phyloP scores from a whole-genome alignment of 2,329 filamentous ascomycete species.

The Aspergillus udagawae region DNA sequence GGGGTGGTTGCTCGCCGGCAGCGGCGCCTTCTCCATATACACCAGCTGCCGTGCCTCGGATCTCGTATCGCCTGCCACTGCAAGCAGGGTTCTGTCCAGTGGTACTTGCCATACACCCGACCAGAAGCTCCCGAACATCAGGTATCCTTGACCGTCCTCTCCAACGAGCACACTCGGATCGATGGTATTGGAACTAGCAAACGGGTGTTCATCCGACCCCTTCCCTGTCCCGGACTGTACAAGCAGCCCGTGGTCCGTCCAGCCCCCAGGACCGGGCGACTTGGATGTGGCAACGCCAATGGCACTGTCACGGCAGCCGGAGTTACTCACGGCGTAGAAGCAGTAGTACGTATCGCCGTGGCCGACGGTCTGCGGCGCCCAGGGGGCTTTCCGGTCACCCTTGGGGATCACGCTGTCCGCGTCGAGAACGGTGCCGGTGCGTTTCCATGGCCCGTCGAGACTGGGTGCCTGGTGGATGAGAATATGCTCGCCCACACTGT shows the following conservation, averaged over 20 bases:
- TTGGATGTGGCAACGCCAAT: conserved; percentile 56
- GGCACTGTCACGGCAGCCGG: conserved; percentile 58
- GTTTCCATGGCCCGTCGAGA: conserved; percentile 30
- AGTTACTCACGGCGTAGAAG: conserved; percentile 62
- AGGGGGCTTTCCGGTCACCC: conserved; percentile 29
- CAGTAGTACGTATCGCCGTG: conserved; percentile 58
- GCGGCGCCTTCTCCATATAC: conserved; percentile 20
- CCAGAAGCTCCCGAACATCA: conserved; percentile 69
- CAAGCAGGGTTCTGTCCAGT: conserved; percentile 35
- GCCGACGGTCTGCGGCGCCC: conserved; percentile 59
- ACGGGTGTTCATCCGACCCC: conserved; percentile 23
- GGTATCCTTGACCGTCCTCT: conserved; percentile 36
- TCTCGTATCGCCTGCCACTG: conserved; percentile 14
- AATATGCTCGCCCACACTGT: conserved; percentile 31
- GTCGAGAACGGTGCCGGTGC: conserved; percentile 25
- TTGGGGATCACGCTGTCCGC: conserved; percentile 31
- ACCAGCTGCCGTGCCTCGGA: conserved; percentile 28
- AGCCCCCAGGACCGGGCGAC: conserved; percentile 30
- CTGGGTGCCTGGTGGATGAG: conserved; percentile 24
- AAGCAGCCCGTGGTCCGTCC: conserved; percentile 35
- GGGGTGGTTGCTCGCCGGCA: conserved; percentile 16
- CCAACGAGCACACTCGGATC: conserved; percentile 52
- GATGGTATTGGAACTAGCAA: conserved; percentile 56
- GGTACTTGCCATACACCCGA: conserved; percentile 59
- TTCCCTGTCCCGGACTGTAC: conserved; percentile 31